Percentiles rank a stretch among this genome's conserved stretches.
Conservation (phyloP, 805 yeast species). For the Millerozyma acaciae region DNA sequence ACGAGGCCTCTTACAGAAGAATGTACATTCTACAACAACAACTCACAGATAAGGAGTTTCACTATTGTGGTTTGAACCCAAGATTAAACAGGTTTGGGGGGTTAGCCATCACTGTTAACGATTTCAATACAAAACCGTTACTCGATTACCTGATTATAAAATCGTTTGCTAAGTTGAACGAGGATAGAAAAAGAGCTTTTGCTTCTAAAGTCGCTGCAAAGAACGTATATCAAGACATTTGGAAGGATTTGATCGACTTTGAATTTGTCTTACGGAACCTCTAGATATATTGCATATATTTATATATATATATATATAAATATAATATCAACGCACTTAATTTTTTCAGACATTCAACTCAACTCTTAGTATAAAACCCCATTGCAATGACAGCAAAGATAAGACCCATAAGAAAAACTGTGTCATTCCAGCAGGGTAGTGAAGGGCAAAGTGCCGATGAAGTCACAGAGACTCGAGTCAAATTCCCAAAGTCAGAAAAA, state of each 20-base stretch:
- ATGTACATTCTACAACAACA: constrained; percentile 86
- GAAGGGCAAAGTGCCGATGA: too few species aligned
- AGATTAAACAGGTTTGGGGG: constrained; percentile 55
- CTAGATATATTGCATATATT: constrained; percentile 8
- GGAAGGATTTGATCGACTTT: constrained; percentile 62
- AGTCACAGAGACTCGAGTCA: not conserved
- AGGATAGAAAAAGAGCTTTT: constrained; percentile 51
- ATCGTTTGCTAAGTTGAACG: constrained; percentile 51
- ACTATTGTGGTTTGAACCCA: constrained; percentile 79
- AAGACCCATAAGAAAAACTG: constrained; percentile 14
- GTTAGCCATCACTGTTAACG: constrained; percentile 29
- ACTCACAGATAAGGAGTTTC: constrained; percentile 69
- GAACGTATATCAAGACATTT: constrained; percentile 54
- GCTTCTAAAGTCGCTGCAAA: constrained; percentile 55
- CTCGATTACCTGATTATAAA: constrained; percentile 59
- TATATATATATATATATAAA: not conserved
- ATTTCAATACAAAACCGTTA: constrained; percentile 53
- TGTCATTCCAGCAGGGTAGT: constrained; percentile 14
- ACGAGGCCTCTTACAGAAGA: constrained; percentile 73
- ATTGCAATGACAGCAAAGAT: constrained; percentile 4
- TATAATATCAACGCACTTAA: not conserved
- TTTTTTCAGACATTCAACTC: not conserved
- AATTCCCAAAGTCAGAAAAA: constrained; percentile 13
- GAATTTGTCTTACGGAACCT: constrained; percentile 38
- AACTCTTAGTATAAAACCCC: too few species aligned